Evolutionary conservation across 129 eudicot genomes (phyloP), one percentile per base, ranked within the genome.

Genomic region (Mikania micrantha): DNA sequence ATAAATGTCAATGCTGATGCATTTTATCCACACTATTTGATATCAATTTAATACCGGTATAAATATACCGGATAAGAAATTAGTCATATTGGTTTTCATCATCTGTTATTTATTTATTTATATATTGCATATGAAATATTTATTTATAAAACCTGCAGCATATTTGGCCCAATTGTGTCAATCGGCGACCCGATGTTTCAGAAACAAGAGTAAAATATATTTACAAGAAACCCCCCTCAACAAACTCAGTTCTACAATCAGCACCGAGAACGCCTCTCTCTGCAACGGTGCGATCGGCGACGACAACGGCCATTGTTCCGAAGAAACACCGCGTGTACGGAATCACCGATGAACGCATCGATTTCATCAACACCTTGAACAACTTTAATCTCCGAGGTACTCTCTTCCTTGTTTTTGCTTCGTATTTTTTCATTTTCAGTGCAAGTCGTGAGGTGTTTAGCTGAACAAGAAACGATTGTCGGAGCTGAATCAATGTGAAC

Each of bases 271-370:
- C 24, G 7, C 65, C 64, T 74, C 75, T 57, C 44, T 63, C 22
- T n/a, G n/a, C n/a, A n/a, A n/a, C n/a, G n/a, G 12, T 28, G 54
- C 38, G 71, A 63, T 63, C 77, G 75, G 60, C 60, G 44, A 48
- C 47, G 13, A 27, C 63, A n/a, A n/a, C n/a, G n/a, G n/a, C n/a
- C n/a, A n/a, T n/a, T n/a, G n/a, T n/a, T n/a, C n/a, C 11, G 20
- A 27, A 45, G 58, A 5, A 63, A 54, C 62, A 48, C 41, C 49
- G n/a, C 58, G 16, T 16, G 6, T 12, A 28, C 9, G 11, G 21
- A n/a, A 12, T 59, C 35, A 45, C 38, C 45, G 40, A 21, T 16
- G 39, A 24, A 45, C 52, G 45, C 63, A 64, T 74, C 53, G n/a
- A 64, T 64, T 24, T 32, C 58, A 38, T 50, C 77, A 15, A 64